Base-by-base conservation (phyloP, 768 basidiomycete genomes). In the Lentinula lateritia region DNA sequence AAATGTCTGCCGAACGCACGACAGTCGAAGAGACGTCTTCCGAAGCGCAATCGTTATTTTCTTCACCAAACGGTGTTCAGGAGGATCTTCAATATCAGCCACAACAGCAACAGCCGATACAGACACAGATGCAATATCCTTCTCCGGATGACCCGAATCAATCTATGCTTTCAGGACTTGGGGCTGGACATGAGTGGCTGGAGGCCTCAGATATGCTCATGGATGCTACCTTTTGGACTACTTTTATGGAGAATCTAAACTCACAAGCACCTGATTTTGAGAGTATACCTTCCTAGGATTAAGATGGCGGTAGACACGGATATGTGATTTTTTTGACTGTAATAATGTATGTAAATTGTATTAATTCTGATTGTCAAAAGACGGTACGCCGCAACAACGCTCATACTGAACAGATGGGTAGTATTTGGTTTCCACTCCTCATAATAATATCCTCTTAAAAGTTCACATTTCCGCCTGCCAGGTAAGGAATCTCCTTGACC, bases 151-250 rank as follows among this genome's bases (percentile, higher is more conserved):
- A 54, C 18, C 16, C 36, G 53, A 54, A 39, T 23, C 38, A 38
- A 10, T 35, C 35, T 12, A 39, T 38, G 35, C 18, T 54, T 23
- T 52, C 52, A 32, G 63, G 61, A 64, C 43, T 62, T 34, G 46
- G 45, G 45, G 9, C 38, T 20, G 28, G 32, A 50, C 38, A 39
- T 46, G 58, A 50, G 32, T 52, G 36, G 36, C 13, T 23, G 9
- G 42, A 56, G 15, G 54, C 38, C 38, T 41, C 76, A 23, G 76
- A 80, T 61, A 66, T 78, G 52, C 76, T 80, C 61, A 70, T 77
- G 45, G 78, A 80, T 61, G 69, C 73, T 32, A 72, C 74, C 8
- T 80, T 80, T 62, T 80, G 78, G 78, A 67, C 73, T 20, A 73
- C 76, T 6, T 79, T 80, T 43, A 70, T 79, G 68, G 68, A 68